phyloP scores from a whole-genome alignment of 352 stramenopile genomes.

The Phytophthora macrochlamydospora region DNA sequence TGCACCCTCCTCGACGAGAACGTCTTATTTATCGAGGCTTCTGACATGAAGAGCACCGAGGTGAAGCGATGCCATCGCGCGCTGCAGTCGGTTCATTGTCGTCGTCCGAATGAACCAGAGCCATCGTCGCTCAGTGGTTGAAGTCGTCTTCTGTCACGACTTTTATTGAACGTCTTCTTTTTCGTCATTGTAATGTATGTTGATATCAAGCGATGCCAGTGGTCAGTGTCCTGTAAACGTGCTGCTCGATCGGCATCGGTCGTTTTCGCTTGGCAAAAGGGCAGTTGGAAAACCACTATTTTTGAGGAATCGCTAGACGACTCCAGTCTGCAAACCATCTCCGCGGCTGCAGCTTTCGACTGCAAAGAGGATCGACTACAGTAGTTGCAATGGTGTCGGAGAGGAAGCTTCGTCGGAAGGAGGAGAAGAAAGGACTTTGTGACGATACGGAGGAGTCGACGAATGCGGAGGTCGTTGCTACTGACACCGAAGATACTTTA shows the following conservation, averaged over 20 bases:
- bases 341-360: neutral
- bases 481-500: constrained; percentile 17
- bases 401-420: constrained; percentile 31
- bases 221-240: no score
- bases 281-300: constrained; percentile 18
- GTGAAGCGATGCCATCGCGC: no score
- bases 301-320: neutral
- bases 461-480: constrained; percentile 17
- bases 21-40: no score
- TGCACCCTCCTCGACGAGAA: no score
- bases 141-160: no score
- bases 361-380: neutral
- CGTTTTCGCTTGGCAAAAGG: constrained; percentile 7
- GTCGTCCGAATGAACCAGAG: no score
- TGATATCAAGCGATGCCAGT: no score
- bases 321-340: constrained; percentile 5
- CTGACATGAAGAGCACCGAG: no score
- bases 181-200: no score
- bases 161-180: no score
- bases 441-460: constrained; percentile 22
- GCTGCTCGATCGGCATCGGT: neutral
- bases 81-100: no score
- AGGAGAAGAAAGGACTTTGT: constrained; percentile 36
- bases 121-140: no score
- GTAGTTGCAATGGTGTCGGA: constrained; percentile 27